phyloP scores from a whole-genome alignment of 805 yeast genomes.

The Teunomyces barrocoloradensis region DNA sequence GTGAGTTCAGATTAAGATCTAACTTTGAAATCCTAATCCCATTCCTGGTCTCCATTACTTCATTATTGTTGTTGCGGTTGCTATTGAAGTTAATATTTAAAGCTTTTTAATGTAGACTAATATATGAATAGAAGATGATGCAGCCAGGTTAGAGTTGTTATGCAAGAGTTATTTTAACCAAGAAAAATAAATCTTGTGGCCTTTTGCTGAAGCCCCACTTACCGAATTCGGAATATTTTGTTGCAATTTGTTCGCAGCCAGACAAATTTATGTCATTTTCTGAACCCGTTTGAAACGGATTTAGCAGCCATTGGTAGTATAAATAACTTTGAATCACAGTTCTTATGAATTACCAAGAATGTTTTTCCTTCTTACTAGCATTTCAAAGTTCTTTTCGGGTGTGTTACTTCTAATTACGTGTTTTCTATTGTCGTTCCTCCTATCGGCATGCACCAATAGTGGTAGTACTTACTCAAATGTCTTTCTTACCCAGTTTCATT shows the following conservation, averaged over 20 bases:
- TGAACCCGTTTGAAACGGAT: neutral
- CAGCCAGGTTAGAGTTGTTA: neutral
- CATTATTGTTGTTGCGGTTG: conserved; percentile 11
- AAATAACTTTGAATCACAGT: neutral
- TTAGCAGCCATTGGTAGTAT: neutral
- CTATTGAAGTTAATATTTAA: conserved; percentile 7
- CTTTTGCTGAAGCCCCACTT: neutral
- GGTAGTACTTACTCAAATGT: conserved; percentile 45
- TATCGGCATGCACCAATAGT: conserved; percentile 52
- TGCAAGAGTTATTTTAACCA: neutral
- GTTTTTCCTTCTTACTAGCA: neutral
- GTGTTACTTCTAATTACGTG: neutral
- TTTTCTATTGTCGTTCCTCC: conserved; percentile 52
- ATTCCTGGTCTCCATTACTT: conserved; percentile 7
- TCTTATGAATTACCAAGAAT: neutral
- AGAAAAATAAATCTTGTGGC: neutral
- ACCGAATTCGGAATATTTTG: neutral
- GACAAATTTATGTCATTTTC: neutral
- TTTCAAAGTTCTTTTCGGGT: neutral
- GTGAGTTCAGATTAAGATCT: conserved; percentile 23
- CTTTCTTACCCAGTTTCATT: conserved; percentile 47
- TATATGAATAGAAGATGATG: neutral
- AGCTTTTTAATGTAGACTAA: neutral
- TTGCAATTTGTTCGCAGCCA: neutral
- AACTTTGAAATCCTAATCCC: conserved; percentile 12